Percentiles rank a stretch among this genome's conserved stretches.
These are phyloP conservation scores for Fomitopsis pinicola DNA, from an alignment of 1,284 basidiomycete species.

Conservation along the genomic window DNA sequence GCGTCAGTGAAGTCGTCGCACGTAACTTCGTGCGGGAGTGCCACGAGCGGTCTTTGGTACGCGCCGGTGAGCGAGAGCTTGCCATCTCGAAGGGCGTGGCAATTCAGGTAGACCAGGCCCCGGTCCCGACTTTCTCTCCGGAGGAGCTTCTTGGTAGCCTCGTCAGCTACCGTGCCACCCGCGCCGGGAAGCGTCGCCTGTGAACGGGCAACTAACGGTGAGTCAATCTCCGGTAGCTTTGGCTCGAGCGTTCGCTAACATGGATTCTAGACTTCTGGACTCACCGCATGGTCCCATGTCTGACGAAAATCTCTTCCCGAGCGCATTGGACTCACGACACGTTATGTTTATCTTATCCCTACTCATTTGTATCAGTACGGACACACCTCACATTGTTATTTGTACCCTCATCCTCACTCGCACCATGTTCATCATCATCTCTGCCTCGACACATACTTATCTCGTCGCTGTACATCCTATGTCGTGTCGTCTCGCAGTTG, in stretches of 20 bases:
- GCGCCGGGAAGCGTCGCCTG: conserved; percentile 4
- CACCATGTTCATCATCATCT: neutral
- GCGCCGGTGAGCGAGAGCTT: neutral
- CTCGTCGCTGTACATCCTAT: neutral
- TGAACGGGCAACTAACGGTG: neutral
- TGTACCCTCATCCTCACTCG: neutral
- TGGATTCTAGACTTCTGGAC: neutral
- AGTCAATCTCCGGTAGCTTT: neutral
- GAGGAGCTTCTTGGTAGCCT: neutral
- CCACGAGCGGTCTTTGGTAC: neutral
- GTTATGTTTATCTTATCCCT: neutral
- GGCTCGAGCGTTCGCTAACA: neutral
- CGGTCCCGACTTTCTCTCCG: neutral
- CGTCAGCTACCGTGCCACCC: neutral
- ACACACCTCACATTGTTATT: neutral
- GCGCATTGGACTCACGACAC: neutral
- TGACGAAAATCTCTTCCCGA: neutral
- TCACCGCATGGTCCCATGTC: neutral
- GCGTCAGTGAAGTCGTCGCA: neutral
- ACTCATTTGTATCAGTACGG: neutral
- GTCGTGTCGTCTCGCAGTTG: neutral
- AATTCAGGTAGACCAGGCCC: neutral
- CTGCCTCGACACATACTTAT: neutral
- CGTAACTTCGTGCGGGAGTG: neutral
- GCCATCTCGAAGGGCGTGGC: neutral